A percentile compares a stretch with the other conserved stretches of the same genome.
Evolutionary conservation across 768 basidiomycete genomes (phyloP).

Genomic region (Amanita polypyramis): DNA sequence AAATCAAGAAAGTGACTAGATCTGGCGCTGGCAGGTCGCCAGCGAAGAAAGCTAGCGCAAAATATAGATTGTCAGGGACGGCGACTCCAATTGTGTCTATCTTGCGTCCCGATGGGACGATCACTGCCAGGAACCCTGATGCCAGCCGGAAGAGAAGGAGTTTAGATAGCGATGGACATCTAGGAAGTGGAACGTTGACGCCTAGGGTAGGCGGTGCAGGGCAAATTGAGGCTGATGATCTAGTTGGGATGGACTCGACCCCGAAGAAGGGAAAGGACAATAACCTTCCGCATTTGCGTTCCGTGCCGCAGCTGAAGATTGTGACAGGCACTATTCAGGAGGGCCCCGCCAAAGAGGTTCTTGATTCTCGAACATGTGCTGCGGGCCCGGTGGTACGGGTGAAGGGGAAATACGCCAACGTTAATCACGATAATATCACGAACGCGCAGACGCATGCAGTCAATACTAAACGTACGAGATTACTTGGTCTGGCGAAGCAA

Average conservation of each 20-base stretch:
- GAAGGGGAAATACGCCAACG: conserved; percentile 47
- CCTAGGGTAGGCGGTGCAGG: background rate
- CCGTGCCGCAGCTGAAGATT: conserved; percentile 6
- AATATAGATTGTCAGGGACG: background rate
- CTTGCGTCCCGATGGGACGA: conserved; percentile 3
- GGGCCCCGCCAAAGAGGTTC: background rate
- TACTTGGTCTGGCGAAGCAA: conserved; percentile 1
- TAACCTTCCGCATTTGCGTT: conserved; percentile 5
- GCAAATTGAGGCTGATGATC: background rate
- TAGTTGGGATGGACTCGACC: background rate
- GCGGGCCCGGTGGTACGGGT: conserved; percentile 22
- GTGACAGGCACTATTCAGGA: background rate
- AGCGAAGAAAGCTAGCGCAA: conserved; percentile 2
- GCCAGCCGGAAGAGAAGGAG: background rate
- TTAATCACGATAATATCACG: conserved; percentile 18
- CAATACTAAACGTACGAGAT: conserved; percentile 4
- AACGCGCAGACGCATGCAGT: conserved; percentile 7
- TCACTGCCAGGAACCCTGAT: background rate
- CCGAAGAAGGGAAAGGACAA: conserved; percentile 13
- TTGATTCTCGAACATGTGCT: too few species aligned
- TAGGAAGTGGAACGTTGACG: conserved; percentile 4
- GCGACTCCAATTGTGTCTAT: conserved; percentile 5
- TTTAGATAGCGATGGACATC: background rate
- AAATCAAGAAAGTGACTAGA: conserved; percentile 8
- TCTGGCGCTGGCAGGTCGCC: conserved; percentile 5